These are phyloP conservation scores for Mycena chlorophos DNA, from an alignment of 768 basidiomycete genomes.

Conservation along the genomic window DNA sequence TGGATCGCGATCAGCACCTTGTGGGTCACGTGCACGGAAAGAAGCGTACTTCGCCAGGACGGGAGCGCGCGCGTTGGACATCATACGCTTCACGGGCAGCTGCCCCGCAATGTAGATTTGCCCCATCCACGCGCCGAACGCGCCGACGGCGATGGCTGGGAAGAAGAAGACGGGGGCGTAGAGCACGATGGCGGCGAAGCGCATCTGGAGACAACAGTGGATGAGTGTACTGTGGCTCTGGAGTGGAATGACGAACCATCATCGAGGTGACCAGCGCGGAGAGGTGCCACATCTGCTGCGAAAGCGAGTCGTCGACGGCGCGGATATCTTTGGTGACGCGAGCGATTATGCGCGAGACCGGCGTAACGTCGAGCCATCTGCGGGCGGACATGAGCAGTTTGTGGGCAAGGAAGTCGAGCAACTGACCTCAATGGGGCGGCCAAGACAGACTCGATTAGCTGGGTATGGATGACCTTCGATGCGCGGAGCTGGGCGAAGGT, in stretches of 20 bases:
- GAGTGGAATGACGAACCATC: conserved; percentile 37
- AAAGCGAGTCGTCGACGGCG: conserved; percentile 49
- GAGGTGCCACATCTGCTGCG: conserved; percentile 30
- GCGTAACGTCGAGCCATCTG: conserved; percentile 53
- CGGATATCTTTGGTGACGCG: conserved; percentile 69
- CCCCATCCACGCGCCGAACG: conserved; percentile 45
- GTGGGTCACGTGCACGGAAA: conserved; percentile 20
- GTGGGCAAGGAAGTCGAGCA: conserved; percentile 5
- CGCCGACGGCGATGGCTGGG: conserved; percentile 43
- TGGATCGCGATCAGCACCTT: conserved; percentile 26
- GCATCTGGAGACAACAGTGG: neutral
- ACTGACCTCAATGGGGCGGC: conserved; percentile 58
- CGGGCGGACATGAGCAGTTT: neutral
- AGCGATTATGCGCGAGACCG: conserved; percentile 56
- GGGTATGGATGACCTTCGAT: conserved; percentile 52
- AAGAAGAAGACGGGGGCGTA: conserved; percentile 44
- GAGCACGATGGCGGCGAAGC: conserved; percentile 40
- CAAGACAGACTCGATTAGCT: conserved; percentile 55
- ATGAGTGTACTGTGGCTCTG: neutral
- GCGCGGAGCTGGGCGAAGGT: conserved; percentile 52
- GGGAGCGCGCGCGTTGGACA: conserved; percentile 40
- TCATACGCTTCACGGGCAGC: conserved; percentile 48
- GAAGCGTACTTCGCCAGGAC: conserved; percentile 41
- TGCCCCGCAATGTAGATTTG: conserved; percentile 48
- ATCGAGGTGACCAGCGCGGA: conserved; percentile 34